Evolutionary conservation across 2,329 filamentous ascomycete genomes (phyloP).

Genomic region (Chrysoporthe puriensis): DNA sequence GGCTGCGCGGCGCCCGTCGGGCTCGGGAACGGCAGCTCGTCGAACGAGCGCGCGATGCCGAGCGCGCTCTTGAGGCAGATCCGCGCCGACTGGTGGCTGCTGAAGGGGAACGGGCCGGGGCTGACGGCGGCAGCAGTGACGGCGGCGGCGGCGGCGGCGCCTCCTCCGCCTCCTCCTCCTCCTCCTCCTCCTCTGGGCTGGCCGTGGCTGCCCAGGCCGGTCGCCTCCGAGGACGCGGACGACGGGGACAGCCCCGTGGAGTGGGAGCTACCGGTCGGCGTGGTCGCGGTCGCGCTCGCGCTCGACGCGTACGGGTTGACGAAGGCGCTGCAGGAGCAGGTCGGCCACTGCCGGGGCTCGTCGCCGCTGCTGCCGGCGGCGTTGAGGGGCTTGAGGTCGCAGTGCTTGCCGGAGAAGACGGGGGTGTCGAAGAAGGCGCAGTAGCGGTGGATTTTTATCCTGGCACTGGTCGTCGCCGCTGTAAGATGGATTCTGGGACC

Average conservation of each 20-base stretch:
- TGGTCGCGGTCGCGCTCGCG: slow-evolving; percentile 6
- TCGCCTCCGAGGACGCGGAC: too few relatives aligned
- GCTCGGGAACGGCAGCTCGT: slow-evolving; percentile 50
- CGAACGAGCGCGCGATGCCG: slow-evolving; percentile 51
- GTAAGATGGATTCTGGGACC: neutral
- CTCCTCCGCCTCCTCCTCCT: too few relatives aligned
- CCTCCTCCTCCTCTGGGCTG: too few relatives aligned
- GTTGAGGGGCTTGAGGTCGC: slow-evolving; percentile 46
- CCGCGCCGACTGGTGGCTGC: slow-evolving; percentile 50
- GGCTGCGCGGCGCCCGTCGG: slow-evolving; percentile 39
- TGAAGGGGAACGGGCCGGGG: slow-evolving; percentile 44
- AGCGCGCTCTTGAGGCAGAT: slow-evolving; percentile 54
- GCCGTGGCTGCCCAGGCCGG: too few relatives aligned
- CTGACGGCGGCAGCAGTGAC: neutral
- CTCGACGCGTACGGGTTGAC: slow-evolving; percentile 36
- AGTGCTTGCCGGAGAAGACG: slow-evolving; percentile 53
- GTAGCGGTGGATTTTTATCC: slow-evolving; percentile 56
- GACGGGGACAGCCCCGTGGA: neutral
- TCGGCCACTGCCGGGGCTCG: slow-evolving; percentile 39
- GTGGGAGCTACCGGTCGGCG: slow-evolving; percentile 8
- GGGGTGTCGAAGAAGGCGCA: slow-evolving; percentile 55
- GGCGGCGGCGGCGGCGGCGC: neutral
- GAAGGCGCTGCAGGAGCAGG: slow-evolving; percentile 42
- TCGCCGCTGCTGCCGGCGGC: slow-evolving; percentile 33
- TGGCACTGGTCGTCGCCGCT: slow-evolving; percentile 41